Conservation (phyloP, 2,329 filamentous ascomycete genomes). For the Fusarium oxysporum region DNA sequence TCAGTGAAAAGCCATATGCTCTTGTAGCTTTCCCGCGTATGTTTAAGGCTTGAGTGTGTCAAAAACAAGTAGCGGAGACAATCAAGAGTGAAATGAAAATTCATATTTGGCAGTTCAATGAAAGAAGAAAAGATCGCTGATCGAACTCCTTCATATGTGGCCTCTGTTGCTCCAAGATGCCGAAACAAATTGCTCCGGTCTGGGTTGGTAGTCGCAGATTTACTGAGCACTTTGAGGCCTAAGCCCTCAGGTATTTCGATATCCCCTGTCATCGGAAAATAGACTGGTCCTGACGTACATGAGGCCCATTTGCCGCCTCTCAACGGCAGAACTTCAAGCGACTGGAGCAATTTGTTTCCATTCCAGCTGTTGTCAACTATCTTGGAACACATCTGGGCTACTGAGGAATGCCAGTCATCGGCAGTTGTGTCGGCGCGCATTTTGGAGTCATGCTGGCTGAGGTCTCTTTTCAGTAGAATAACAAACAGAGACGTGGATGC, state of each 20-base stretch:
- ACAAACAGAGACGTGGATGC: rapidly evolving
- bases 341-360: background rate
- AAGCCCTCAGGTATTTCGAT: constrained; percentile 2
- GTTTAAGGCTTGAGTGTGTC: background rate
- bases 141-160: constrained; percentile 2
- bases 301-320: constrained; percentile 8
- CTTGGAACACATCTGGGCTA: background rate
- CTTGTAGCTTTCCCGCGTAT: rapidly evolving
- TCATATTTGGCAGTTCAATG: rapidly evolving
- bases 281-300: background rate
- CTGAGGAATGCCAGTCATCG: constrained; percentile 18
- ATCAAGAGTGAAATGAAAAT: rapidly evolving
- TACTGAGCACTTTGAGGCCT: background rate
- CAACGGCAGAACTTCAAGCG: constrained; percentile 11
- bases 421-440: background rate
- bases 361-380: background rate
- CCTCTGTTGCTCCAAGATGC: constrained; percentile 10
- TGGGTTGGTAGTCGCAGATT: background rate
- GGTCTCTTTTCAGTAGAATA: constrained; percentile 2
- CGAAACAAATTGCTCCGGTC: background rate
- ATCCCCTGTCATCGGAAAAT: background rate
- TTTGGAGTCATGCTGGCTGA: background rate
- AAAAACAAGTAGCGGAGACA: constrained; percentile 18
- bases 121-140: background rate
- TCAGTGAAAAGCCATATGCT: rapidly evolving